Evolutionary conservation across 495 filamentous ascomycete genomes (phyloP).

Genomic region (Penicillium angulare): DNA sequence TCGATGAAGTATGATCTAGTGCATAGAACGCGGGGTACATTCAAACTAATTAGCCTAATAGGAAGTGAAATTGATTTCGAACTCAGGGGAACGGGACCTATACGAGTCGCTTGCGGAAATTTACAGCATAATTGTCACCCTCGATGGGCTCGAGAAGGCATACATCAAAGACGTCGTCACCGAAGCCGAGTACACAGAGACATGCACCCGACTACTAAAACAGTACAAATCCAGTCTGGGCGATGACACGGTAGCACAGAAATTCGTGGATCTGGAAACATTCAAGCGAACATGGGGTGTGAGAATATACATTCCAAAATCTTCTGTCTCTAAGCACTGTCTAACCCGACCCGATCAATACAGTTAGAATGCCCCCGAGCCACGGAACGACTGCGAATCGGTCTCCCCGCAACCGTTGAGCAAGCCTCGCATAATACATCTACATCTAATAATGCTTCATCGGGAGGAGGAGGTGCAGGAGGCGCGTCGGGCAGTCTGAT

Average conservation of each 20-base stretch:
- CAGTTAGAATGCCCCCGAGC: conserved; percentile 94
- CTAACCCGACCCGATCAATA: no score
- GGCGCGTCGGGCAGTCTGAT: conserved; percentile 72
- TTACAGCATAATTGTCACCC: conserved; percentile 93
- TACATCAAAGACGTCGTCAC: conserved; percentile 94
- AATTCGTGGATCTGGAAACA: conserved; percentile 85
- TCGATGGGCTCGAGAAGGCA: conserved; percentile 94
- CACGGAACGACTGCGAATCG: conserved; percentile 86
- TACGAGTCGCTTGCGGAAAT: conserved; percentile 96
- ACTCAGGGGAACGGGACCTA: conserved; percentile 82
- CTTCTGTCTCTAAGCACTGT: not conserved
- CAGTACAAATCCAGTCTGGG: conserved; percentile 94
- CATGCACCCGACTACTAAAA: conserved; percentile 86
- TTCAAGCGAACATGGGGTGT: conserved; percentile 94
- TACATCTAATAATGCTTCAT: conserved; percentile 40
- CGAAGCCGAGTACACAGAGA: conserved; percentile 91
- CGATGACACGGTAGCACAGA: conserved; percentile 77
- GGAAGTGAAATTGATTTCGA: conserved; percentile 91
- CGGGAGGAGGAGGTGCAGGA: conserved; percentile 33
- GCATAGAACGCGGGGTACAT: conserved; percentile 7
- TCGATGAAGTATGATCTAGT: conserved; percentile 68
- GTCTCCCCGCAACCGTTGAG: conserved; percentile 71
- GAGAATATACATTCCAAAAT: conserved; percentile 28
- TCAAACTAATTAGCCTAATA: conserved; percentile 36
- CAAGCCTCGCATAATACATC: conserved; percentile 43